Evolutionary conservation across 2,329 filamentous ascomycete genomes (phyloP).

Genomic region (Alternaria arborescens): DNA sequence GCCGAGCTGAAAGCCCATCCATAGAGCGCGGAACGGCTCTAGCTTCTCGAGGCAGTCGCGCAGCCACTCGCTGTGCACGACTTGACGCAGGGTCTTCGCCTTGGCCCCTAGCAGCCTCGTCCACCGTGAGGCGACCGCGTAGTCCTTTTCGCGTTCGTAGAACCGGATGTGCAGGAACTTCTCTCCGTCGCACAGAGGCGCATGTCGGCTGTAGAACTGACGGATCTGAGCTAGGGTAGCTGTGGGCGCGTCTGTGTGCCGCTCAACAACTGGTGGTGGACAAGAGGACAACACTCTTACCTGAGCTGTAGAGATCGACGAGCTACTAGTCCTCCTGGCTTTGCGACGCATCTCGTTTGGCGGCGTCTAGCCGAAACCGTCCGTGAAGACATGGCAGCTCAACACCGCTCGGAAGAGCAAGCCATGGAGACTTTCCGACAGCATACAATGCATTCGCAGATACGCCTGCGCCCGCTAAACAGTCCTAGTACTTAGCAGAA

Average conservation of each 20-base stretch:
- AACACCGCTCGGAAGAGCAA: slow-evolving; percentile 8
- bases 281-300: slow-evolving; percentile 8
- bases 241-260: slow-evolving; percentile 1
- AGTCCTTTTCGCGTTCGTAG: slow-evolving; percentile 14
- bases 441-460: slow-evolving; percentile 6
- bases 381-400: slow-evolving; percentile 19
- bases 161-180: slow-evolving; percentile 23
- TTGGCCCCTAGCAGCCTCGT: slow-evolving; percentile 15
- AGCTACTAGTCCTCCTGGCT: slow-evolving; percentile 15
- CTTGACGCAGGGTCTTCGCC: slow-evolving; percentile 16
- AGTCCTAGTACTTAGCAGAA: slow-evolving; percentile 1
- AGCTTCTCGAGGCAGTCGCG: slow-evolving; percentile 14
- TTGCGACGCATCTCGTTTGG: slow-evolving; percentile 3
- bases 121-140: slow-evolving; percentile 4
- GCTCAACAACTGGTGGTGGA: slow-evolving; percentile 3
- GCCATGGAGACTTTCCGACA: slow-evolving; percentile 9
- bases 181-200: slow-evolving; percentile 11
- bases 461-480: neutral
- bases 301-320: slow-evolving; percentile 18
- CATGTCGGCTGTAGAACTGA: slow-evolving; percentile 14
- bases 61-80: slow-evolving; percentile 20
- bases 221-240: slow-evolving; percentile 7
- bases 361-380: slow-evolving; percentile 15
- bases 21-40: slow-evolving; percentile 20
- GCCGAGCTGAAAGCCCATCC: slow-evolving; percentile 11